Percentiles rank a stretch among this genome's conserved stretches.
phyloP scores from a whole-genome alignment of 805 yeast genomes.

The Barnettozyma siamensis region DNA sequence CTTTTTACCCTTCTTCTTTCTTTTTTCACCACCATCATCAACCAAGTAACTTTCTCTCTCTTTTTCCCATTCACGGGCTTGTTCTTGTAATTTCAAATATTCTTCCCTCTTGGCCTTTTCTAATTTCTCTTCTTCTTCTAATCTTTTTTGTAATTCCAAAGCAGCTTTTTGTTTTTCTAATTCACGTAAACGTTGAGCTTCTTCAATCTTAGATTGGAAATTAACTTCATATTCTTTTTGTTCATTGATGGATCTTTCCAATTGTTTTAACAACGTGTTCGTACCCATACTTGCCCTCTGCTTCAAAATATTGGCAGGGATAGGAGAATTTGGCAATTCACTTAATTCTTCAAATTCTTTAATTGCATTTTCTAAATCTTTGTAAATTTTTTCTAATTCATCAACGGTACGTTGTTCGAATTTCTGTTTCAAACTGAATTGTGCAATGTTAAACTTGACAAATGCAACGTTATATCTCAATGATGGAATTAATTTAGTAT shows the following conservation, averaged over 20 bases:
- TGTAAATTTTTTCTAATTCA: constrained; percentile 52
- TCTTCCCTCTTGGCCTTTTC: constrained; percentile 34
- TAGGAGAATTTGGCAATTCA: constrained; percentile 61
- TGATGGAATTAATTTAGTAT: constrained; percentile 36
- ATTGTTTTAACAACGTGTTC: constrained; percentile 64
- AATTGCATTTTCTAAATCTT: constrained; percentile 60
- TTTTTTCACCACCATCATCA: constrained; percentile 32
- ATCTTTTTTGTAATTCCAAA: constrained; percentile 41
- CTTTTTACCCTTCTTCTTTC: constrained; percentile 29
- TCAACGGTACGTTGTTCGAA: constrained; percentile 53
- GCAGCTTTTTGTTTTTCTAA: constrained; percentile 42
- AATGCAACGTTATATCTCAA: constrained; percentile 77
- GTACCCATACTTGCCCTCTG: constrained; percentile 85
- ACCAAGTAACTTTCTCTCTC: constrained; percentile 38
- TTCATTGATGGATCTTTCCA: constrained; percentile 64
- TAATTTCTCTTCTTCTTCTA: constrained; percentile 44
- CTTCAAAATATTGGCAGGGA: constrained; percentile 70
- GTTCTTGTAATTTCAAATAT: constrained; percentile 46
- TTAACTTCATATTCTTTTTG: constrained; percentile 62
- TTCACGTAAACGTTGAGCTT: constrained; percentile 56
- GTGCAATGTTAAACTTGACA: constrained; percentile 83
- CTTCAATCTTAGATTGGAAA: constrained; percentile 56
- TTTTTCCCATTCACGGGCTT: constrained; percentile 51
- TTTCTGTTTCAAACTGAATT: constrained; percentile 59
- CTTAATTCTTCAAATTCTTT: constrained; percentile 52